Conservation (phyloP, 306 rosid species). For the Cicer arietinum region DNA sequence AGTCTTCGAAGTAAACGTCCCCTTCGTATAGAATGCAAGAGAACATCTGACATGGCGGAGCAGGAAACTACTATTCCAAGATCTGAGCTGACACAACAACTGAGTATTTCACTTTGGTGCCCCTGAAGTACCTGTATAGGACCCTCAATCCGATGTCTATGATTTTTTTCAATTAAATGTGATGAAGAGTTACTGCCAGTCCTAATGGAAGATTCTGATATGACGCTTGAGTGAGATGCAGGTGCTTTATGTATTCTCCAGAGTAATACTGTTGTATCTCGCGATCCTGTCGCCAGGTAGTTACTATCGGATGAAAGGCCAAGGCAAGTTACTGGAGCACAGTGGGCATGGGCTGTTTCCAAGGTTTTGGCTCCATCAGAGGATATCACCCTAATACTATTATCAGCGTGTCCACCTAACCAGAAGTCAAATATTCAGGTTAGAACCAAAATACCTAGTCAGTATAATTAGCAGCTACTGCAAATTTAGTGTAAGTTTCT, state of each 20-base stretch:
- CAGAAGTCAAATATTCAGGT: slow-evolving; percentile 44
- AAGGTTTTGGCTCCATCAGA: slow-evolving; percentile 91
- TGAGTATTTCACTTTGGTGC: slow-evolving; percentile 77
- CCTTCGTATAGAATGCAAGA: slow-evolving; percentile 80
- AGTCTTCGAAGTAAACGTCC: slow-evolving; percentile 85
- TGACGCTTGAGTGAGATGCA: slow-evolving; percentile 59
- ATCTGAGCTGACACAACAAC: slow-evolving; percentile 93
- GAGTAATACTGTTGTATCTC: slow-evolving; percentile 77
- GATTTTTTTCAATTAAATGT: slow-evolving; percentile 63
- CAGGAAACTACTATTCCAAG: slow-evolving; percentile 90
- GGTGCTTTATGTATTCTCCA: slow-evolving; percentile 85
- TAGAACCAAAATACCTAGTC: slow-evolving; percentile 33
- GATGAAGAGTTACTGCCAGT: slow-evolving; percentile 61
- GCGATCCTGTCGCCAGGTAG: slow-evolving; percentile 91
- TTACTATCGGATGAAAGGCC: slow-evolving; percentile 84
- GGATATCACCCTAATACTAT: slow-evolving; percentile 82
- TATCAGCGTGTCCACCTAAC: slow-evolving; percentile 94
- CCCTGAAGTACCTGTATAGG: slow-evolving; percentile 90
- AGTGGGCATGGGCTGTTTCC: slow-evolving; percentile 88
- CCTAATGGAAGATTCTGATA: slow-evolving; percentile 61
- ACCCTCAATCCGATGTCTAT: slow-evolving; percentile 80
- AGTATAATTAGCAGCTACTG: slow-evolving; percentile 34
- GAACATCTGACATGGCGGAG: slow-evolving; percentile 78
- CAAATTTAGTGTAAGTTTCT: slow-evolving; percentile 27
- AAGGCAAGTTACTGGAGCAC: slow-evolving; percentile 93